Base-by-base conservation (phyloP, 192 early-diverging fungal genomes). In the Linnemannia elongata region DNA sequence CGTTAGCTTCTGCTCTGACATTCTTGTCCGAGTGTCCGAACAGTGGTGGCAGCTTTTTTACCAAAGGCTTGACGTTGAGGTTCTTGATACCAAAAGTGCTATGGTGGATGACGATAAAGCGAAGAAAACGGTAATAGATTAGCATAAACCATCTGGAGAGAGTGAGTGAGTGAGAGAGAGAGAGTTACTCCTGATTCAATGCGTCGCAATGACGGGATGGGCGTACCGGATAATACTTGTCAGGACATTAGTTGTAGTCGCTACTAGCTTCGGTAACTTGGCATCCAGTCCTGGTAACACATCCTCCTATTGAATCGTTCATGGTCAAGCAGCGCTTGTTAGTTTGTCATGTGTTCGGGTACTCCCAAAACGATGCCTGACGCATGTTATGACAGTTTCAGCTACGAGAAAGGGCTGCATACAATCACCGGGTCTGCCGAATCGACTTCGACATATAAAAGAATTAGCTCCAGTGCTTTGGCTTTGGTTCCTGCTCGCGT, bases 1-100 rank as follows among this genome's bases (percentile, higher is more conserved):
- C 75, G 72, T 88, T 91, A 88, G 96, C 96, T 91, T 99, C 99
- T 20, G 91, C 91, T 66, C 99, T 92, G 20, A 99, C 98, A 69
- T 91, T 94, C 74, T 97, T 98, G 83, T 99, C 99, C 41, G 94
- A 94, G 82, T 99, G 98, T 49, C 95, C 95, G 90, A 99, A 99
- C 39, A 98, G 90, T 83, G 97, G 96, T 39, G 96, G 90, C 39
- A 99, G 84, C 15, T 92, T 90, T 85, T 99, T 99, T 41, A 98
- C 72, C 41, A 99, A 89, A 5, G 94, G 95, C 80, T 98, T 99
- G n/a, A 96, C 89, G 44, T 91, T 92, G 8, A 97, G 89, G 41
- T 92, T 92, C 79, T 97, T 96, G 17, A 91, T 78, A n/a, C 98
- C 98, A 89, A 96, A 99, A 52, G 89, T 89, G 39, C 92, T 96